A percentile compares a stretch with the other conserved stretches of the same genome.
Conservation (phyloP, 2,329 filamentous ascomycete species). For the Stemphylium vesicarium region DNA sequence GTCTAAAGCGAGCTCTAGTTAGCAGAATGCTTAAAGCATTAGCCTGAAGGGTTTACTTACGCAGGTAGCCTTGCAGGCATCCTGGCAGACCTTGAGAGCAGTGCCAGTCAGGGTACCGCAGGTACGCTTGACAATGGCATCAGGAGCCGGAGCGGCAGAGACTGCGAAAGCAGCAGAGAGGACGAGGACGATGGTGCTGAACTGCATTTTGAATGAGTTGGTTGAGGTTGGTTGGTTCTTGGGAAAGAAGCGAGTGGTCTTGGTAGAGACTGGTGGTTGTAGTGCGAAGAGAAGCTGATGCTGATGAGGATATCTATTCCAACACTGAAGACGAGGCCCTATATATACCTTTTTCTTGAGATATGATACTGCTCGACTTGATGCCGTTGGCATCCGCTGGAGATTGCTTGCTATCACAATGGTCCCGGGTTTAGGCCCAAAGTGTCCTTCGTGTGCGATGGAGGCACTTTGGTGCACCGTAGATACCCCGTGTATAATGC, state of each 20-base stretch:
- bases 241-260: background rate
- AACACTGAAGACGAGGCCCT: background rate
- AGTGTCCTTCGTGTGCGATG: too few relatives aligned
- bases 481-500: too few relatives aligned
- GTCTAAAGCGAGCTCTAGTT: background rate
- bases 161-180: background rate
- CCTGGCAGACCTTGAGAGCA: background rate
- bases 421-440: too few relatives aligned
- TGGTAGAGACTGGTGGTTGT: background rate
- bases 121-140: background rate
- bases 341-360: background rate
- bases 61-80: background rate
- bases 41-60: background rate
- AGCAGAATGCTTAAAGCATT: background rate
- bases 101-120: background rate
- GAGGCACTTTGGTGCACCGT: too few relatives aligned
- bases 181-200: background rate
- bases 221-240: background rate
- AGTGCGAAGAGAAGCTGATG: background rate
- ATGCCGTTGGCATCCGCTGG: too few relatives aligned
- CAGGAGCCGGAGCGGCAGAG: background rate
- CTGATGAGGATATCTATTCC: background rate
- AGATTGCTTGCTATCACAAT: too few relatives aligned
- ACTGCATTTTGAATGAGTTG: background rate
- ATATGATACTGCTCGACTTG: background rate